These are phyloP conservation scores for Aspergillus sp. DNA, from an alignment of 2,329 filamentous ascomycete genomes.

Conservation along the genomic window DNA sequence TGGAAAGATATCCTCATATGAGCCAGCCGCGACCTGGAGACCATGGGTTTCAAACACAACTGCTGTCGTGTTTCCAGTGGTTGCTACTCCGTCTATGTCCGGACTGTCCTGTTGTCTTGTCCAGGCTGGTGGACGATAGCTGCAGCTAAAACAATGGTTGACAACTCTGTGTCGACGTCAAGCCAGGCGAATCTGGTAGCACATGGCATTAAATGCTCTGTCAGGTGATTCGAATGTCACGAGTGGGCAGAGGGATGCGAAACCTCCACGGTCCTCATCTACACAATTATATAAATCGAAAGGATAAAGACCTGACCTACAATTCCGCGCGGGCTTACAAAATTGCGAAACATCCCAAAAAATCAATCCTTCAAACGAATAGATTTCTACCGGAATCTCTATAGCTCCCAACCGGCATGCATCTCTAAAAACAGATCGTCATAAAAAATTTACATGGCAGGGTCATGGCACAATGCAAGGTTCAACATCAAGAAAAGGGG, in stretches of 20 bases:
- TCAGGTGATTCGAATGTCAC: neutral
- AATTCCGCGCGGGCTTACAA: neutral
- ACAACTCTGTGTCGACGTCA: neutral
- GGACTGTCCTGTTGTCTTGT: neutral
- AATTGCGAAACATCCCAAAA: neutral
- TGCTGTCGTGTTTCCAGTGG: neutral
- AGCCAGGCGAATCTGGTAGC: too few species aligned
- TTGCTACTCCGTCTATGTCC: neutral
- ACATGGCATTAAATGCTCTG: neutral
- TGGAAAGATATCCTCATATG: too few species aligned
- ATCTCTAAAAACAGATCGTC: conserved; percentile 17
- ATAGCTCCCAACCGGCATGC: conserved; percentile 16
- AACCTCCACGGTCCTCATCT: neutral
- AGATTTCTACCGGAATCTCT: conserved; percentile 19
- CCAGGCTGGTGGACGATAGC: too few species aligned
- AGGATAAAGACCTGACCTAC: neutral
- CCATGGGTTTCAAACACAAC: neutral
- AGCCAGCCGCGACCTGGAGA: neutral
- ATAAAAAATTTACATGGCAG: conserved; percentile 19
- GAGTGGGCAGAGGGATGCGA: neutral
- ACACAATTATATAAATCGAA: too few species aligned
- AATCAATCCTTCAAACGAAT: neutral
- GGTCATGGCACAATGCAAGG: conserved; percentile 15
- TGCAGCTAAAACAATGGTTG: neutral
- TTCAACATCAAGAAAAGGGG: conserved; percentile 4